phyloP scores from a whole-genome alignment of 2,329 filamentous ascomycete genomes.

The Microdochium trichocladiopsis region DNA sequence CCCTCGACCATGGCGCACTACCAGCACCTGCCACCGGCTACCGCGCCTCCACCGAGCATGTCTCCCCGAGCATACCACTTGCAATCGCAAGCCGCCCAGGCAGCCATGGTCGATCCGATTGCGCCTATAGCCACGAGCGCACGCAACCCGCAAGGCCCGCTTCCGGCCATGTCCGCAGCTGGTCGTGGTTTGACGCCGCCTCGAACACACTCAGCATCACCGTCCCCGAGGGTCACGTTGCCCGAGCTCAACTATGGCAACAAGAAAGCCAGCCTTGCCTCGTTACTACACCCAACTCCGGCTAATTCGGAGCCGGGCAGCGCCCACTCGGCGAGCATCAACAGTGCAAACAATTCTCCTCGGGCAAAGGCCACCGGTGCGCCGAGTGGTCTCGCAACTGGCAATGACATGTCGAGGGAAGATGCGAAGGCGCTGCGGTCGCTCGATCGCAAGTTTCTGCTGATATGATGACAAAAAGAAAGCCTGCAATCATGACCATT shows the following conservation, averaged over 20 bases:
- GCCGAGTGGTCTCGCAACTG: constrained; percentile 16
- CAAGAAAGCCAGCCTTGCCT: constrained; percentile 39
- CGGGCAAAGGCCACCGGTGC: constrained; percentile 23
- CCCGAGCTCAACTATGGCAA: constrained; percentile 18
- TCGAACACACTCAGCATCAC: constrained; percentile 40
- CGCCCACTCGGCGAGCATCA: constrained; percentile 31
- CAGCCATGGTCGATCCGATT: constrained; percentile 30
- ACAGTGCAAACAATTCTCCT: constrained; percentile 41
- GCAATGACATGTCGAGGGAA: constrained; percentile 34
- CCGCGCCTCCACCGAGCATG: constrained; percentile 18
- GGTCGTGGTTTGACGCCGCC: constrained; percentile 31
- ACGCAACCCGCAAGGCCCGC: constrained; percentile 33
- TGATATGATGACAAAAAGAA: constrained; percentile 1
- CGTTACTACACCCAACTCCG: constrained; percentile 40
- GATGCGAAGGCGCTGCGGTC: constrained; percentile 60
- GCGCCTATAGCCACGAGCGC: constrained; percentile 15
- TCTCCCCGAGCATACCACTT: constrained; percentile 38
- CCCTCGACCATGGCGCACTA: constrained; percentile 5
- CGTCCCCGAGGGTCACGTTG: constrained; percentile 31
- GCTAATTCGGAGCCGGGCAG: constrained; percentile 37
- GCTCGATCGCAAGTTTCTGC: constrained; percentile 51
- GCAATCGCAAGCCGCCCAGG: constrained; percentile 33
- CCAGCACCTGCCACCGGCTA: constrained; percentile 12
- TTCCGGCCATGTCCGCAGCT: constrained; percentile 29
- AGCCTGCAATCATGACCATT: too few relatives aligned